Base-by-base conservation (phyloP, 805 yeast species). In the Barnettozyma wickerhamii region DNA sequence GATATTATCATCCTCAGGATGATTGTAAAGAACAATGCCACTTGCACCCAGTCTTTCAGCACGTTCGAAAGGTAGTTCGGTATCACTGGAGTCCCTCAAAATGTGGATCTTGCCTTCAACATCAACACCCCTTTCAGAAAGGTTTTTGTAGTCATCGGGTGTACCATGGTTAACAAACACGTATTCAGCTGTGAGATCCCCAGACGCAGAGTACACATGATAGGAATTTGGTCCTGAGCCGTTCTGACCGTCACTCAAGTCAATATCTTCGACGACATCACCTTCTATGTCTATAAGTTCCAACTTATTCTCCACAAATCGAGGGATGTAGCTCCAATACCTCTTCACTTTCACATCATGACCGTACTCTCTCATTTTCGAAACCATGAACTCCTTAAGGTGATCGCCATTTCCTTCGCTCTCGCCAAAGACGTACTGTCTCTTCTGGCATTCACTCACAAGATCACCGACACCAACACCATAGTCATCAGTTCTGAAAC, bases 171-270 rank as follows among this genome's bases (percentile, higher is more conserved):
- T 81, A 6, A 69, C 83, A 56, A 67, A 81, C 0, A 81, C 69
- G 49, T 64, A 84, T 29, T 67, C 63, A 0, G 77, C 74, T 4
- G 74, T 70, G 10, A 77, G 77, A 39, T 75, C 71, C 1, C 86
- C 89, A 50, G 71, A 73, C 9, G 82, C 78, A 1, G 84, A 79
- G 51, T 81, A 83, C 0, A 79, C 80, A 58, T 80, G 77, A 51
- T 73, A 80, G 0, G 81, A 77, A 2, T 74, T 77, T 31, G 61
- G 63, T 37, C 72, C 28, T 14, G 18, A 6, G 4, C 33, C 33
- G 12, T 5, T 24, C 4, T 18, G 10, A 6, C 35, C 79, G 52
- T 77, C 62, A 13, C 32, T 68, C 52, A 35, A 81, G 49, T 14
- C 52, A 63, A 42, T 71, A 75, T 55, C 74, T 79, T 35, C 61